phyloP scores from a whole-genome alignment of 768 basidiomycete species.

The Scleroderma citrinum region DNA sequence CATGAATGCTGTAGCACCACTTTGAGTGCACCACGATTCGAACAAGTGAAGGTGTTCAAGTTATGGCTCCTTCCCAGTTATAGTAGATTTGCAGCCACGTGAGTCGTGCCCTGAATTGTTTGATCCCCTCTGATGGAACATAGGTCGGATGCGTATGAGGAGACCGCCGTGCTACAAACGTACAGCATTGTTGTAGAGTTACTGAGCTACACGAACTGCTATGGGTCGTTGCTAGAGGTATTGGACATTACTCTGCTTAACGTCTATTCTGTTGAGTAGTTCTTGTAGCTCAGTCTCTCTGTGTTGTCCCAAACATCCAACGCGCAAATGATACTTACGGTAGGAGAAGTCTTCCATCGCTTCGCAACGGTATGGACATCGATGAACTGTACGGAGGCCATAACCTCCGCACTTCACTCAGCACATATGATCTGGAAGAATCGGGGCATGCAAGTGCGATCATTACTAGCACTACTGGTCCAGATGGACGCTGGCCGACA shows the following conservation, averaged over 20 bases:
- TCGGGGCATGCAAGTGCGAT: constrained; percentile 59
- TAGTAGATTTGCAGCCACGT: constrained; percentile 50
- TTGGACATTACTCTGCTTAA: background rate
- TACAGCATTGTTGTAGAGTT: constrained; percentile 56
- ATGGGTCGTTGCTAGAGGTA: constrained; percentile 65
- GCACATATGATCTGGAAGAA: constrained; percentile 61
- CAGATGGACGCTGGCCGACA: constrained; percentile 59
- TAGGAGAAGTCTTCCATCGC: constrained; percentile 68
- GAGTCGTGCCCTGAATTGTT: constrained; percentile 6
- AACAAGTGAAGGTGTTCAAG: constrained; percentile 64
- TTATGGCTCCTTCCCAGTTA: constrained; percentile 74
- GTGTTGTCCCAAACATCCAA: constrained; percentile 49
- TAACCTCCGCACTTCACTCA: constrained; percentile 54
- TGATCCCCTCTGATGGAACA: background rate
- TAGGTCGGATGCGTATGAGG: constrained; percentile 28
- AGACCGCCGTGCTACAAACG: constrained; percentile 39
- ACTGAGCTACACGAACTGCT: constrained; percentile 57
- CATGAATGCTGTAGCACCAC: constrained; percentile 40
- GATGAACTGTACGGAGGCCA: constrained; percentile 54
- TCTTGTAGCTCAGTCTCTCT: constrained; percentile 44
- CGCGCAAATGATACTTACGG: constrained; percentile 48
- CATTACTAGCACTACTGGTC: constrained; percentile 55
- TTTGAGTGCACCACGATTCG: constrained; percentile 57
- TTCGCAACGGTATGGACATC: constrained; percentile 73
- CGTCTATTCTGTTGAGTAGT: constrained; percentile 3